These are phyloP conservation scores for Diaporthe ilicicola DNA, from an alignment of 2,329 filamentous ascomycete species.

Conservation along the genomic window DNA sequence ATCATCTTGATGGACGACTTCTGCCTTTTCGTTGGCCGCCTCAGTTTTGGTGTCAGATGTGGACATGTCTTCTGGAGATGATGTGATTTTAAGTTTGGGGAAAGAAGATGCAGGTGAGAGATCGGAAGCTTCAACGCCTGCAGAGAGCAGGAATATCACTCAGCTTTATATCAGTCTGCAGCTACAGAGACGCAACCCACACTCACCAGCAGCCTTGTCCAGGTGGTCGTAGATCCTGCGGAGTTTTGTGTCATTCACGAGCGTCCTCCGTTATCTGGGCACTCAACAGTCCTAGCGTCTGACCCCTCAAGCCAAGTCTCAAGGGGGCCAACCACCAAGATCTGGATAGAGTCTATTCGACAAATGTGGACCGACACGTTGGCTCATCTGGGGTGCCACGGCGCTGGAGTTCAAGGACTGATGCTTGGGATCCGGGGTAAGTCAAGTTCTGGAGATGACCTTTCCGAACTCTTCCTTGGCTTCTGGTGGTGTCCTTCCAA, in stretches of 20 bases:
- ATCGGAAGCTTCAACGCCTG: neutral
- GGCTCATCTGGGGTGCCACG: slow-evolving; percentile 13
- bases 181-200: neutral
- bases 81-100: neutral
- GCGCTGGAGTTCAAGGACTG: slow-evolving; percentile 6
- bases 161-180: neutral
- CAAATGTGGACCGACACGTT: slow-evolving; percentile 7
- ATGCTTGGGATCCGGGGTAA: slow-evolving; percentile 5
- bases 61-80: neutral
- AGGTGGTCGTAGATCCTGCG: neutral
- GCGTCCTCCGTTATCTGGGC: neutral
- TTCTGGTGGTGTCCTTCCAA: neutral
- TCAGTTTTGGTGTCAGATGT: neutral
- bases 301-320: slow-evolving; percentile 16
- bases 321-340: slow-evolving; percentile 1
- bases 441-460: neutral
- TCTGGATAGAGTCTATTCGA: slow-evolving; percentile 4
- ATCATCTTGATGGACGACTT: slow-evolving; percentile 7
- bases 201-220: neutral
- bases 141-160: neutral
- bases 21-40: slow-evolving; percentile 1
- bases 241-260: slow-evolving; percentile 14
- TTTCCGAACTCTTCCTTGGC: neutral
- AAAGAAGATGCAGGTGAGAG: neutral
- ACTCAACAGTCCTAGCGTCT: neutral